Percentiles rank a stretch among this genome's conserved stretches.
Conservation (phyloP, 2,329 filamentous ascomycete species). For the Fusarium sp. region DNA sequence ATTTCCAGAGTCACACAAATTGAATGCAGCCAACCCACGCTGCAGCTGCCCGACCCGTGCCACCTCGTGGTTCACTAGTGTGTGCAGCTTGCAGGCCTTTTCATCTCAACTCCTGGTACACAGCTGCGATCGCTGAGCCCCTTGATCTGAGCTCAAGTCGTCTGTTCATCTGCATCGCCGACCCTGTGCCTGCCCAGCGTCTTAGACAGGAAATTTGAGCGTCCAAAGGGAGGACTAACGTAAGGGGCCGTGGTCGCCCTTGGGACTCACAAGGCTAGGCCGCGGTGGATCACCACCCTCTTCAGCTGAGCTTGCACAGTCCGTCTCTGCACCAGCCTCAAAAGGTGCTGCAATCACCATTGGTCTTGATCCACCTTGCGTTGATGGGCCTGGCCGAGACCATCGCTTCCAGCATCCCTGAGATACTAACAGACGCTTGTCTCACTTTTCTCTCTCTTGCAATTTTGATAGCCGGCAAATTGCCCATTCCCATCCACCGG, state of each 20-base stretch:
- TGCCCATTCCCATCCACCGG: not conserved
- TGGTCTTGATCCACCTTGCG: slow-evolving; percentile 9
- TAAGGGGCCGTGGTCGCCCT: slow-evolving; percentile 2
- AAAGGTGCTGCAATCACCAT: slow-evolving; percentile 5
- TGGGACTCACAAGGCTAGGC: slow-evolving; percentile 6
- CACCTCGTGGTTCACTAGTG: not conserved
- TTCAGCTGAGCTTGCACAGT: slow-evolving; percentile 31
- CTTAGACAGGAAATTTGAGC: not conserved
- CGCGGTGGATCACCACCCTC: slow-evolving; percentile 15
- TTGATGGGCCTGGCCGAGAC: slow-evolving; percentile 17
- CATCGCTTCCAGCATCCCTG: not conserved
- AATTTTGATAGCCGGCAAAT: not conserved
- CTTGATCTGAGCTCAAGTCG: not conserved
- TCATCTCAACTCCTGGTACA: not conserved
- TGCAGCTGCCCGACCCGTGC: slow-evolving; percentile 2
- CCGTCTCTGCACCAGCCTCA: slow-evolving; percentile 5
- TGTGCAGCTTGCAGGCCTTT: slow-evolving; percentile 1
- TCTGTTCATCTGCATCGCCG: not conserved
- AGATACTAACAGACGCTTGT: not conserved
- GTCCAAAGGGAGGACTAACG: slow-evolving; percentile 9
- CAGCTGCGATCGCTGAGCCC: not conserved
- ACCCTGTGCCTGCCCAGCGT: slow-evolving; percentile 1
- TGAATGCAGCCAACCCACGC: slow-evolving; percentile 1
- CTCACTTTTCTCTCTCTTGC: slow-evolving; percentile 4
- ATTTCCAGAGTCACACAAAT: not conserved